A percentile compares a stretch with the other conserved stretches of the same genome.
Evolutionary conservation across 2,329 filamentous ascomycete species (phyloP).

Genomic region (Sporothrix brunneoviolacea): DNA sequence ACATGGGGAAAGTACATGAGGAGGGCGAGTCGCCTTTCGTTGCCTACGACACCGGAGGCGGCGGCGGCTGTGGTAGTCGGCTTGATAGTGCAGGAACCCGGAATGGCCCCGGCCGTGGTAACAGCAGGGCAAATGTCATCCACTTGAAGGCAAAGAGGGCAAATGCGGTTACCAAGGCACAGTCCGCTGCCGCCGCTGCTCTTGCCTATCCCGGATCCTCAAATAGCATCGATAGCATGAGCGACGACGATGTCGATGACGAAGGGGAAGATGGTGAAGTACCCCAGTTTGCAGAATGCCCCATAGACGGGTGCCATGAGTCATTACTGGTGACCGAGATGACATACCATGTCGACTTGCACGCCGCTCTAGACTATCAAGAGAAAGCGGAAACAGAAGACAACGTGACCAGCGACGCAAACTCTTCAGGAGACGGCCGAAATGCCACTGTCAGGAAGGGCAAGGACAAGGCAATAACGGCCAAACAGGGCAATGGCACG

Average conservation of each 20-base stretch:
- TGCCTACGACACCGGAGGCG: conserved; percentile 1
- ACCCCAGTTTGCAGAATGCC: conserved; percentile 44
- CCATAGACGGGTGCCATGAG: conserved; percentile 53
- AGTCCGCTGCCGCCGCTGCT: neutral
- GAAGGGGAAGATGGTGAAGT: conserved; percentile 21
- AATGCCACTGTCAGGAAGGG: neutral
- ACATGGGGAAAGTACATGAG: conserved; percentile 24
- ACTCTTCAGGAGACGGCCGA: neutral
- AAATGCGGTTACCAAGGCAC: neutral
- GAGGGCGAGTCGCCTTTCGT: conserved; percentile 11
- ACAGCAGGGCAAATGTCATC: neutral
- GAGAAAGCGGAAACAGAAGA: conserved; percentile 5
- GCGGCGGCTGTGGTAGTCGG: neutral
- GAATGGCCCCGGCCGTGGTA: neutral
- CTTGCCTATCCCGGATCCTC: neutral
- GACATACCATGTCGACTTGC: conserved; percentile 53
- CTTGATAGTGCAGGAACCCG: neutral
- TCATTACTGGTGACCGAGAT: conserved; percentile 45
- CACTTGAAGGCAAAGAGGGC: neutral
- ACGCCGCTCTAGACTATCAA: conserved; percentile 38
- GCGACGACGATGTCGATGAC: neutral
- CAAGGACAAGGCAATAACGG: neutral
- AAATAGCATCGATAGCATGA: neutral
- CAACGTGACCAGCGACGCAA: neutral
- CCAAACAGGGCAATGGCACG: too few relatives aligned